Percentiles rank a stretch among this genome's conserved stretches.
Conservation (phyloP, 163 green algal genomes). For the Picocystis sp. region DNA sequence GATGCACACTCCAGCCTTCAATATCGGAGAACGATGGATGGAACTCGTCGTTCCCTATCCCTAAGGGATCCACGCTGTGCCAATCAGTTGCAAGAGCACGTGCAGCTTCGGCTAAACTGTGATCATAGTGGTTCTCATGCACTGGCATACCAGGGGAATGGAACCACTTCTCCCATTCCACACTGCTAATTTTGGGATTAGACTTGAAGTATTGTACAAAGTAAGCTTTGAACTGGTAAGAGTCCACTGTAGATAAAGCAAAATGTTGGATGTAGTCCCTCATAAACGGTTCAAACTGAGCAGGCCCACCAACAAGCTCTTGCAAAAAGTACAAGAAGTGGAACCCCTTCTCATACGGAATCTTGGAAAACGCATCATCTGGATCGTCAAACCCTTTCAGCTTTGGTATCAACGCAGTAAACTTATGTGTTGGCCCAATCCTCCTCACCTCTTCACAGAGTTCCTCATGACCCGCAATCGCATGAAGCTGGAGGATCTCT, state of each 20-base stretch:
- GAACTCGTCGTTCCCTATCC: constrained; percentile 24
- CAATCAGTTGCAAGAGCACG: constrained; percentile 42
- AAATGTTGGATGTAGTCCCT: constrained; percentile 38
- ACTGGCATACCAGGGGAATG: constrained; percentile 50
- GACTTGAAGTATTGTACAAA: constrained; percentile 57
- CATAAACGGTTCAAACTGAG: constrained; percentile 56
- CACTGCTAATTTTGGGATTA: constrained; percentile 9
- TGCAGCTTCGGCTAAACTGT: constrained; percentile 28
- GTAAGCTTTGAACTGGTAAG: constrained; percentile 44
- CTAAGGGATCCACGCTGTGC: constrained; percentile 49
- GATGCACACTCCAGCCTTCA: constrained; percentile 36
- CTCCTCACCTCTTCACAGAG: constrained; percentile 10
- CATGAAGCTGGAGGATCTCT: constrained; percentile 7
- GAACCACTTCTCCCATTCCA: constrained; percentile 52
- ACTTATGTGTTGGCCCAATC: constrained; percentile 35
- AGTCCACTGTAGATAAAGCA: constrained; percentile 34
- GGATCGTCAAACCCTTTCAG: constrained; percentile 54
- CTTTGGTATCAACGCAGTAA: constrained; percentile 51
- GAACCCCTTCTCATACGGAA: constrained; percentile 33
- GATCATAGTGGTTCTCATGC: constrained; percentile 54
- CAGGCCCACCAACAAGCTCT: constrained; percentile 34
- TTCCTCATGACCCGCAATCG: constrained; percentile 10
- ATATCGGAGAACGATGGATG: constrained; percentile 33
- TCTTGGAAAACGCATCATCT: constrained; percentile 64
- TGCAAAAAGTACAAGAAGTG: constrained; percentile 17